Percentiles rank a stretch among this genome's conserved stretches.
Conservation (phyloP, 805 yeast genomes). For the Candida hispaniensis region DNA sequence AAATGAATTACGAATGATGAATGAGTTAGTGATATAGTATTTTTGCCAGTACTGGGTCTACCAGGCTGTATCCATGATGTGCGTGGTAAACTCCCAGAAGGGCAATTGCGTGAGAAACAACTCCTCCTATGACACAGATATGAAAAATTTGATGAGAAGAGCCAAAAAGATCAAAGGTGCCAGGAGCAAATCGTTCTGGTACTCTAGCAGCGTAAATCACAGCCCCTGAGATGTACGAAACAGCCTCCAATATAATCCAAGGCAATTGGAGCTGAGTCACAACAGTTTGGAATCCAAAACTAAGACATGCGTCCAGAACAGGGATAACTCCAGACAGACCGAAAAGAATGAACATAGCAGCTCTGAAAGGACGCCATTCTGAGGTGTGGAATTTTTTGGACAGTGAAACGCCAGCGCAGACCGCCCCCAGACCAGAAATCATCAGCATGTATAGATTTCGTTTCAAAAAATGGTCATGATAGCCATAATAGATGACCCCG, state of each 20-base stretch:
- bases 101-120: slow-evolving; percentile 60
- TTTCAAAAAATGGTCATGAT: slow-evolving; percentile 20
- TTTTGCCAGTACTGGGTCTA: too few relatives aligned
- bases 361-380: slow-evolving; percentile 65
- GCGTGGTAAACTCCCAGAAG: slow-evolving; percentile 43
- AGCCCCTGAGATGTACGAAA: slow-evolving; percentile 71
- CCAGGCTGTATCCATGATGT: slow-evolving; percentile 13
- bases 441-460: slow-evolving; percentile 26
- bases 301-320: slow-evolving; percentile 40
- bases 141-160: slow-evolving; percentile 84
- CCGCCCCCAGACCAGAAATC: slow-evolving; percentile 44
- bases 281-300: slow-evolving; percentile 43
- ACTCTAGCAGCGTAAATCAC: slow-evolving; percentile 62
- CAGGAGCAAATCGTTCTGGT: slow-evolving; percentile 63
- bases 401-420: slow-evolving; percentile 55
- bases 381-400: slow-evolving; percentile 57
- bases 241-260: slow-evolving; percentile 62
- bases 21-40: not conserved
- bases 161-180: slow-evolving; percentile 57
- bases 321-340: slow-evolving; percentile 75
- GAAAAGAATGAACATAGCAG: slow-evolving; percentile 66
- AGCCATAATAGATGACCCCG: slow-evolving; percentile 34
- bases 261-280: slow-evolving; percentile 41
- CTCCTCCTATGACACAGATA: slow-evolving; percentile 62
- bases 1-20: slow-evolving; percentile 15